Conservation (phyloP, 805 yeast genomes). For the Ogataea parapolymorpha region DNA sequence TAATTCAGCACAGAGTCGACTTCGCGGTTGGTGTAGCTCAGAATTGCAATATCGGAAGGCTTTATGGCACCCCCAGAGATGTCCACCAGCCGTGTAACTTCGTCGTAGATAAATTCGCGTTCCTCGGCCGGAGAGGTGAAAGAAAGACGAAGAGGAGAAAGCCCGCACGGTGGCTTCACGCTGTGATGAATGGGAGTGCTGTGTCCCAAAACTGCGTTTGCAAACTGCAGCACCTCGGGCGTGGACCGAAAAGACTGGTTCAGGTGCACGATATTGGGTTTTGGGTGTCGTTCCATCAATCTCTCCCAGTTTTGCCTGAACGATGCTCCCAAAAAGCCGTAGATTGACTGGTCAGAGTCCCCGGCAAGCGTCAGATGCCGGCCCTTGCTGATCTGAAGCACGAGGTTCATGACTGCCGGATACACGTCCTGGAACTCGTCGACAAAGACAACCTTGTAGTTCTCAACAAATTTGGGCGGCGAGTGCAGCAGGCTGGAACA, state of each 20-base stretch:
- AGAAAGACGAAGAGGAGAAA: slow-evolving; percentile 25
- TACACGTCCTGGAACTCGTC: slow-evolving; percentile 78
- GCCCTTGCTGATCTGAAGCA: slow-evolving; percentile 35
- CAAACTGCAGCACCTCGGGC: slow-evolving; percentile 49
- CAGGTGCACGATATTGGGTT: slow-evolving; percentile 34
- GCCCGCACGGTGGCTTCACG: slow-evolving; percentile 17
- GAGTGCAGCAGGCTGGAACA: slow-evolving; percentile 17
- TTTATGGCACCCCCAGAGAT: slow-evolving; percentile 41
- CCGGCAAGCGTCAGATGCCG: slow-evolving; percentile 68
- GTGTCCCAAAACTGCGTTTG: slow-evolving; percentile 32
- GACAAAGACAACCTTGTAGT: slow-evolving; percentile 46
- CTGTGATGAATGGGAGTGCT: slow-evolving; percentile 14
- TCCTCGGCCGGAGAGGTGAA: slow-evolving; percentile 36
- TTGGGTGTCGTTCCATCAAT: slow-evolving; percentile 16
- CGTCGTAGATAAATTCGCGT: slow-evolving; percentile 41
- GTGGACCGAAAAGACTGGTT: slow-evolving; percentile 59
- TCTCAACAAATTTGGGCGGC: slow-evolving; percentile 20
- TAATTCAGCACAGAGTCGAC: slow-evolving; percentile 37
- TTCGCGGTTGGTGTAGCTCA: slow-evolving; percentile 52
- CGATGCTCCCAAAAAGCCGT: slow-evolving; percentile 58
- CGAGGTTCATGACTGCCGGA: slow-evolving; percentile 44
- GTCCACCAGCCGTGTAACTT: slow-evolving; percentile 40
- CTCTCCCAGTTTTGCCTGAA: slow-evolving; percentile 24
- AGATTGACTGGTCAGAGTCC: slow-evolving; percentile 68
- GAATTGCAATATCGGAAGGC: slow-evolving; percentile 49